phyloP scores from a whole-genome alignment of 148 eudicot genomes.

The Rhododendron ovatum region DNA sequence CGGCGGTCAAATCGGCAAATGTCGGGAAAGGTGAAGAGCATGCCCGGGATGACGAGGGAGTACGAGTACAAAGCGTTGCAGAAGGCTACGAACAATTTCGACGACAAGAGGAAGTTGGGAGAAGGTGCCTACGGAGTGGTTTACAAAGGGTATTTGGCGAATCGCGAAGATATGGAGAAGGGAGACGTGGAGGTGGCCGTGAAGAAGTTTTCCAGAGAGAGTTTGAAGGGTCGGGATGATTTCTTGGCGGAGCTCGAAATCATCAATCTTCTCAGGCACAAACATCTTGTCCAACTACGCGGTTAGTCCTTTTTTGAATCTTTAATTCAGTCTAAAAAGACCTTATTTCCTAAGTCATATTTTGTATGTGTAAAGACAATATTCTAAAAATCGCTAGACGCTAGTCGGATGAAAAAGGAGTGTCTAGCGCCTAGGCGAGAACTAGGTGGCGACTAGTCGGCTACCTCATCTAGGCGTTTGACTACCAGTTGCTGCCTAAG shows the following conservation, averaged over 20 bases:
- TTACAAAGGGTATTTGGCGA: constrained; percentile 42
- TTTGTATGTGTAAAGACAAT: no score
- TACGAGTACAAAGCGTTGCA: constrained; percentile 54
- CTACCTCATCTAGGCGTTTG: no score
- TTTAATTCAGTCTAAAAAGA: not conserved
- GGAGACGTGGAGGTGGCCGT: constrained; percentile 70
- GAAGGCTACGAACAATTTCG: constrained; percentile 66
- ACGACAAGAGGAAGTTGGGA: constrained; percentile 63
- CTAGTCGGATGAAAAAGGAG: no score
- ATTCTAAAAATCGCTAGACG: no score
- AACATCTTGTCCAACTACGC: constrained; percentile 70
- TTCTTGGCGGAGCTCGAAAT: constrained; percentile 88
- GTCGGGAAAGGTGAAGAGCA: constrained; percentile 45
- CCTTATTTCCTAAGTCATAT: not conserved
- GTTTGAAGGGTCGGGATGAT: constrained; percentile 71
- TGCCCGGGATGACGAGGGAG: constrained; percentile 75
- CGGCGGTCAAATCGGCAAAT: constrained; percentile 28
- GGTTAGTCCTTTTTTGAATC: constrained; percentile 33
- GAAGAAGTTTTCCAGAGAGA: constrained; percentile 70
- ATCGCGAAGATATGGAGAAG: not conserved
- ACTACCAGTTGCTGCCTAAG: no score
- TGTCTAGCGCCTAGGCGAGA: no score
- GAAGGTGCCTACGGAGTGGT: constrained; percentile 84
- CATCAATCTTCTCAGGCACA: constrained; percentile 80
- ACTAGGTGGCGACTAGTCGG: no score